These are phyloP conservation scores for Peziza echinospora DNA, from an alignment of 495 filamentous ascomycete species.

Conservation along the genomic window DNA sequence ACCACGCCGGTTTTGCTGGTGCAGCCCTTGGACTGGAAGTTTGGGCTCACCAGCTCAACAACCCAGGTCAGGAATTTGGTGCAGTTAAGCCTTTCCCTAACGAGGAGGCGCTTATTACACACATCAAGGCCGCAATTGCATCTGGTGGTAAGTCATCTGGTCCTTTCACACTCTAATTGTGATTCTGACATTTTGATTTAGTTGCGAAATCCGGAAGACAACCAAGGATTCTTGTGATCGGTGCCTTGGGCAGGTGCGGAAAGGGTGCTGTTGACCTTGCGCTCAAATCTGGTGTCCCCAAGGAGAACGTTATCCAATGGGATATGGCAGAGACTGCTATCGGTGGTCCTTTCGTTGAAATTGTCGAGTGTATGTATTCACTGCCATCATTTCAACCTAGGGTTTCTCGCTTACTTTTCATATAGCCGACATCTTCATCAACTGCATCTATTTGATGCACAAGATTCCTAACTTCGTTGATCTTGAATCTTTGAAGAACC, in stretches of 20 bases:
- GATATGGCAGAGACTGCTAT: conserved; percentile 75
- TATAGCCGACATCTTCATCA: conserved; percentile 53
- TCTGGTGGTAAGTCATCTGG: conserved; percentile 28
- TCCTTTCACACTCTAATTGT: not conserved
- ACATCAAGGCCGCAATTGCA: conserved; percentile 47
- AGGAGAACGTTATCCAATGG: conserved; percentile 65
- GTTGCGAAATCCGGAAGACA: conserved; percentile 23
- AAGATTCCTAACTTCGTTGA: conserved; percentile 56
- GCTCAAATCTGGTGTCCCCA: conserved; percentile 49
- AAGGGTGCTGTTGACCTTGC: conserved; percentile 64
- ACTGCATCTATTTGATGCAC: conserved; percentile 69
- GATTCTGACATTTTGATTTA: conserved; percentile 2
- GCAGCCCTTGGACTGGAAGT: conserved; percentile 62
- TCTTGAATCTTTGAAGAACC: conserved; percentile 39
- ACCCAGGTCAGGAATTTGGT: conserved; percentile 42
- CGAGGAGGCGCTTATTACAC: conserved; percentile 45
- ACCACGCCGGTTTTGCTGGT: conserved; percentile 64
- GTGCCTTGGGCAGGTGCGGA: conserved; percentile 65
- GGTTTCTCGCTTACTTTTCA: not conserved
- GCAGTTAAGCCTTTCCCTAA: conserved; percentile 55
- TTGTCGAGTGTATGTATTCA: conserved; percentile 46
- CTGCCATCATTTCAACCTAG: conserved; percentile 12
- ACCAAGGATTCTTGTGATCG: conserved; percentile 39
- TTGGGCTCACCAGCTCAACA: conserved; percentile 72
- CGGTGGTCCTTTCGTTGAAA: conserved; percentile 75